These are phyloP conservation scores for Desmodesmus armatus DNA, from an alignment of 139 green algal species.

Conservation along the genomic window DNA sequence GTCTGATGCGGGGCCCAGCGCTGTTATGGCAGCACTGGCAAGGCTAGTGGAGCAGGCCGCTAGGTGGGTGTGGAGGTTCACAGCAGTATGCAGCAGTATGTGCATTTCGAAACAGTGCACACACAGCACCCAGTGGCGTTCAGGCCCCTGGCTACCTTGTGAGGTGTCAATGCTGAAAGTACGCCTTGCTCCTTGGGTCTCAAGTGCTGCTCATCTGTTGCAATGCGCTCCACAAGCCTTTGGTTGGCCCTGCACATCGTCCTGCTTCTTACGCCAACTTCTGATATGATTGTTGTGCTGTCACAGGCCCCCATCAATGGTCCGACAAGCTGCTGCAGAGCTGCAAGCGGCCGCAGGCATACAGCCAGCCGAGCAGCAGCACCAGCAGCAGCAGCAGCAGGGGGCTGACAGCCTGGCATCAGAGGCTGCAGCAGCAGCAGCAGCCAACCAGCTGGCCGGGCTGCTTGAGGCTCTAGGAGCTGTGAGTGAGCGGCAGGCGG, in stretches of 20 bases:
- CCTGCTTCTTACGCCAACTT: constrained; percentile 2
- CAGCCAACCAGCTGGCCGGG: background rate
- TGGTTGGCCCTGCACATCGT: background rate
- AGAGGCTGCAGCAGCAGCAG: constrained; percentile 1
- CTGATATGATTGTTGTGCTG: background rate
- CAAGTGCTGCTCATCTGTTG: no score
- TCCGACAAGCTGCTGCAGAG: background rate
- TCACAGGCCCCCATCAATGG: constrained; percentile 12
- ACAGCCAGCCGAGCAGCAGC: background rate
- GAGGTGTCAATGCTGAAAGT: background rate
- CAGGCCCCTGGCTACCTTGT: background rate
- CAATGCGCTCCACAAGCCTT: no score
- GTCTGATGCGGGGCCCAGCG: constrained; percentile 22
- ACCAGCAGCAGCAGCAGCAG: background rate
- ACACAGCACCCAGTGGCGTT: background rate
- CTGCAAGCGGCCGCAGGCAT: background rate
- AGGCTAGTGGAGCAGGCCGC: background rate
- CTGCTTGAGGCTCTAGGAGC: constrained; percentile 10
- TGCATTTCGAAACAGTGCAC: no score
- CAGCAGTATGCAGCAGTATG: no score
- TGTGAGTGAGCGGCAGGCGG: background rate
- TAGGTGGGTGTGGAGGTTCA: no score
- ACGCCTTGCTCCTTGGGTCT: no score
- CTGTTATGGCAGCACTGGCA: constrained; percentile 28
- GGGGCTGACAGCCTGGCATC: background rate